Percentiles rank a stretch among this genome's conserved stretches.
These are phyloP conservation scores for Malassezia psittaci DNA, from an alignment of 1,284 basidiomycete species.

Conservation along the genomic window DNA sequence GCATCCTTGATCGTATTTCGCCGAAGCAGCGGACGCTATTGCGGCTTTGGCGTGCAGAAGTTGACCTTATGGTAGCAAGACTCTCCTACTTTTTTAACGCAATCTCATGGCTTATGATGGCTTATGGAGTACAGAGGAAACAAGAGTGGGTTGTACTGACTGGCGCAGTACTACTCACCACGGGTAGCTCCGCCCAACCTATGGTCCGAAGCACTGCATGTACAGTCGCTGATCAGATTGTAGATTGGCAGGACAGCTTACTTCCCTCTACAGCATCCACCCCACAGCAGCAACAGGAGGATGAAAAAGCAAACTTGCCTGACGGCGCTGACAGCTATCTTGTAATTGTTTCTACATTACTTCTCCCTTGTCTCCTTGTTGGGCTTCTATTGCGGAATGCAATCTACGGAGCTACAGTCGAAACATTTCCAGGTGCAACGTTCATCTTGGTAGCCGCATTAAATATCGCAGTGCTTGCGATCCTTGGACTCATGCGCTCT, in stretches of 20 bases:
- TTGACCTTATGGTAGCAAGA: conserved; percentile 8
- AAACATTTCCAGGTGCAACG: conserved; percentile 7
- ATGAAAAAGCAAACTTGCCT: not conserved
- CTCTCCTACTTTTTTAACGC: not conserved
- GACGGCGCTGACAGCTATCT: conserved; percentile 14
- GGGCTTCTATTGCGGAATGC: conserved; percentile 10
- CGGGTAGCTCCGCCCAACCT: conserved; percentile 5
- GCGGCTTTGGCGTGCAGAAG: conserved; percentile 15
- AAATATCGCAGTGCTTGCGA: not conserved
- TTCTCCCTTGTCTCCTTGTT: conserved; percentile 9
- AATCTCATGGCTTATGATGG: conserved; percentile 8
- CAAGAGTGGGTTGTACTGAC: conserved; percentile 1
- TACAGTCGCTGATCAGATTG: conserved; percentile 10
- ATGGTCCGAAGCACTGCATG: conserved; percentile 16
- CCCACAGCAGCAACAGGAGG: not conserved
- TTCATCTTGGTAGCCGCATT: conserved; percentile 11
- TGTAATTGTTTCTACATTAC: conserved; percentile 14
- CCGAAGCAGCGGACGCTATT: conserved; percentile 2
- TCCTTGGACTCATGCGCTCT: conserved; percentile 4
- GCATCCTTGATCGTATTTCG: conserved; percentile 1
- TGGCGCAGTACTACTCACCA: conserved; percentile 5
- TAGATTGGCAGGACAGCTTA: not conserved
- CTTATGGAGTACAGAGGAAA: not conserved
- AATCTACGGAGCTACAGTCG: conserved; percentile 10
- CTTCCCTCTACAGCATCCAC: not conserved